A percentile compares a stretch with the other conserved stretches of the same genome.
Evolutionary conservation across 1,284 basidiomycete species (phyloP).

Genomic region (Marasmius oreades): DNA sequence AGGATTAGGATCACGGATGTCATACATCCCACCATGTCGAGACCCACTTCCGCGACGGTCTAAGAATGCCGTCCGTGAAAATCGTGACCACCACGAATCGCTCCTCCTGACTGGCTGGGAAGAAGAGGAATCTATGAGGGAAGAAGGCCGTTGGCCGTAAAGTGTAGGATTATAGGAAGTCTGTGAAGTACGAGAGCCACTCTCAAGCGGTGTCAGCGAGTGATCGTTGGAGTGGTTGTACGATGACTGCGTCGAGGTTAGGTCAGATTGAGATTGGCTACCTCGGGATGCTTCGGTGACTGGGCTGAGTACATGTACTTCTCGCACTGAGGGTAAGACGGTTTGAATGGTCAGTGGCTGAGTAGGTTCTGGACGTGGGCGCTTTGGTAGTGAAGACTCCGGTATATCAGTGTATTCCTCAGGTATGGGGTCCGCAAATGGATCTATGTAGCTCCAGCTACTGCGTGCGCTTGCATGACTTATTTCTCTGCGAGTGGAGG

Average conservation of each 20-base stretch:
- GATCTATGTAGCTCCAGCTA: conserved; percentile 44
- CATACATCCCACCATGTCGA: conserved; percentile 28
- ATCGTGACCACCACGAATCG: conserved; percentile 47
- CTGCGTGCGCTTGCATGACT: conserved; percentile 36
- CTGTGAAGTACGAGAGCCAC: conserved; percentile 19
- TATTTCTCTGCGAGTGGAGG: conserved; percentile 32
- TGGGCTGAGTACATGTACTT: conserved; percentile 33
- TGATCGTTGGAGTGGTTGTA: conserved; percentile 26
- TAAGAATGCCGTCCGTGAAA: conserved; percentile 40
- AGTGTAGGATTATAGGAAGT: conserved; percentile 22
- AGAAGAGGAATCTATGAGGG: conserved; percentile 31
- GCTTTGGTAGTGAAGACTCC: conserved; percentile 19
- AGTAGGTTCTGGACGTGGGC: conserved; percentile 23
- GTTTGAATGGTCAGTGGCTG: conserved; percentile 27
- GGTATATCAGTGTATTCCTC: conserved; percentile 26
- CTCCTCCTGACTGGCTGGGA: conserved; percentile 34
- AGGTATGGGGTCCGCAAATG: conserved; percentile 48
- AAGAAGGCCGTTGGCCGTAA: conserved; percentile 25
- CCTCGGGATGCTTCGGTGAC: conserved; percentile 37
- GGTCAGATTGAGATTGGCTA: conserved; percentile 24
- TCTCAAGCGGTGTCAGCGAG: conserved; percentile 27
- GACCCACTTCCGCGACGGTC: conserved; percentile 50
- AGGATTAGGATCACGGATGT: conserved; percentile 72
- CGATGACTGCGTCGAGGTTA: conserved; percentile 26
- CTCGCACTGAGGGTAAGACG: conserved; percentile 27